Evolutionary conservation across 331 rosid species (phyloP).

Genomic region (Quercus tomentella): DNA sequence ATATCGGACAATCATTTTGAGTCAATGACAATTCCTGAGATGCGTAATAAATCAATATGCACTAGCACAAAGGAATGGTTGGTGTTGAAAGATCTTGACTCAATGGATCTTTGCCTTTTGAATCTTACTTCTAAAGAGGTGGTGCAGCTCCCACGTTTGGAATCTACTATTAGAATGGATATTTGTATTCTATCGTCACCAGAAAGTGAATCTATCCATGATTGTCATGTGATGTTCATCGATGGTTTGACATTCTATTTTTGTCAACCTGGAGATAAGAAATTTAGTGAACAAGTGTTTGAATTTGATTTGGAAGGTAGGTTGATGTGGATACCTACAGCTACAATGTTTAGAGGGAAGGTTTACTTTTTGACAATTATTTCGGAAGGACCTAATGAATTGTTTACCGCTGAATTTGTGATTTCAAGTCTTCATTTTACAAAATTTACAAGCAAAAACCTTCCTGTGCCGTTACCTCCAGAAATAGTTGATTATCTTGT

Average conservation of each 20-base stretch:
- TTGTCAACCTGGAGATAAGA: neutral
- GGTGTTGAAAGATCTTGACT: neutral
- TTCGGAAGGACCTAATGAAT: neutral
- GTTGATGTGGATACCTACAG: neutral
- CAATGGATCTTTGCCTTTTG: neutral
- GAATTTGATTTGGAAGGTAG: neutral
- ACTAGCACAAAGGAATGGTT: neutral
- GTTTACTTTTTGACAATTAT: neutral
- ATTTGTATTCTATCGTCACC: neutral
- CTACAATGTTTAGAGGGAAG: neutral
- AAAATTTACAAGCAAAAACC: neutral
- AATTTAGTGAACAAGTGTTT: neutral
- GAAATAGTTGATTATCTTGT: neutral
- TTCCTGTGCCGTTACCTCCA: neutral
- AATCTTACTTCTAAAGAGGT: neutral
- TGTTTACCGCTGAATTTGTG: neutral
- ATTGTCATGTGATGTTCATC: neutral
- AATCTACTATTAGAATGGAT: neutral
- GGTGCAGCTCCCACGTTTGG: neutral
- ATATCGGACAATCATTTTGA: neutral
- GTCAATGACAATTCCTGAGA: neutral
- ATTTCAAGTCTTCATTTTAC: neutral
- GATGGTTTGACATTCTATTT: neutral
- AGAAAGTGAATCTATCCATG: neutral
- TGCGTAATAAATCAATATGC: neutral